Evolutionary conservation across 2,329 filamentous ascomycete species (phyloP).

Genomic region (Elsinoe arachidis): DNA sequence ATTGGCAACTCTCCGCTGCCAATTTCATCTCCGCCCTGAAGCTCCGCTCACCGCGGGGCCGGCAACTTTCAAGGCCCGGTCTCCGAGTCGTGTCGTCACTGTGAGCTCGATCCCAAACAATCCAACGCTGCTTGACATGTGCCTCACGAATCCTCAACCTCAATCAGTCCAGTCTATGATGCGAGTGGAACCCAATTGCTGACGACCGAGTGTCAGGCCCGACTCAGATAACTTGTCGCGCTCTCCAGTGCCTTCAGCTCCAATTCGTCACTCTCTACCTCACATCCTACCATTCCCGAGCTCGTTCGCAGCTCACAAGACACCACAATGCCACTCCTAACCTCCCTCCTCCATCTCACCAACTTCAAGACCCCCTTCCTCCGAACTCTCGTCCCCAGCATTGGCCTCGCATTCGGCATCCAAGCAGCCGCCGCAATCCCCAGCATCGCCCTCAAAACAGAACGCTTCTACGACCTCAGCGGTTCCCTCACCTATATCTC

Average conservation of each 20-base stretch:
- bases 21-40: neutral
- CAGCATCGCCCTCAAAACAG: conserved; percentile 51
- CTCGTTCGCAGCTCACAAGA: neutral
- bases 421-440: conserved; percentile 56
- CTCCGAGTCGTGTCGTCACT: conserved; percentile 6
- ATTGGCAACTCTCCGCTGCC: neutral
- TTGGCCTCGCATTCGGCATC: conserved; percentile 54
- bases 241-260: neutral
- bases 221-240: neutral
- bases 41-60: neutral
- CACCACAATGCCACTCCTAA: conserved; percentile 29
- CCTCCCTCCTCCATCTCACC: conserved; percentile 49
- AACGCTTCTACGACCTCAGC: conserved; percentile 61
- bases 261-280: too few relatives aligned
- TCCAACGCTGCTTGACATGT: neutral
- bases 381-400: conserved; percentile 52
- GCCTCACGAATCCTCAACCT: conserved; percentile 4
- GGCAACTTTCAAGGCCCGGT: neutral
- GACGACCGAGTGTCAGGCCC: neutral
- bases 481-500: conserved; percentile 59
- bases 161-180: conserved; percentile 2
- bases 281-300: neutral
- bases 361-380: conserved; percentile 56
- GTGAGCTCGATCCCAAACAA: conserved; percentile 5
- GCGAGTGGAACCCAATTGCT: conserved; percentile 4